Conservation (phyloP, 2,329 filamentous ascomycete genomes). For the Scedosporium apiospermum region DNA sequence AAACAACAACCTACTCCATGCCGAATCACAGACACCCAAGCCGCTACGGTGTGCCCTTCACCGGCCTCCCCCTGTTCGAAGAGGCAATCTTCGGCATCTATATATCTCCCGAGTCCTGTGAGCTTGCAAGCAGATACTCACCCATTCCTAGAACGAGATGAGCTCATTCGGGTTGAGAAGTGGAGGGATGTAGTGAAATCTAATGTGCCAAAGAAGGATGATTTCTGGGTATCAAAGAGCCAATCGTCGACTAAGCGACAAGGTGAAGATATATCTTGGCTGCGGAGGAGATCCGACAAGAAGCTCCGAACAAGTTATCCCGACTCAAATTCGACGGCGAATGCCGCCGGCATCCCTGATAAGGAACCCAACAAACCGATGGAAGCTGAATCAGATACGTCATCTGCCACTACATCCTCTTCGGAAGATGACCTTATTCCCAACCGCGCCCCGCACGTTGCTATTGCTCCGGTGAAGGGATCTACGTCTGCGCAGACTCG, state of each 20-base stretch:
- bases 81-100: conserved; percentile 13
- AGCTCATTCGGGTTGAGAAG: conserved; percentile 19
- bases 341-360: not conserved
- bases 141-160: conserved; percentile 20
- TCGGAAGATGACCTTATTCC: not conserved
- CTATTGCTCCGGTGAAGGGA: too few species aligned
- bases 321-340: not conserved
- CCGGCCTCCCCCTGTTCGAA: not conserved
- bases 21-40: not conserved
- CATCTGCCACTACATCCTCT: conserved; percentile 4
- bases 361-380: not conserved
- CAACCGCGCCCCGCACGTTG: not conserved
- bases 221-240: conserved; percentile 14
- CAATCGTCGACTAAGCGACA: conserved; percentile 16
- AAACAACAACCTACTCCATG: not conserved
- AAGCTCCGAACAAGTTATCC: conserved; percentile 10
- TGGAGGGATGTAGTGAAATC: conserved; percentile 18
- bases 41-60: not conserved
- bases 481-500: too few species aligned
- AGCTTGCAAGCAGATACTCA: conserved; percentile 24
- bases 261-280: conserved; percentile 19
- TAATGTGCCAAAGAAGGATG: conserved; percentile 9
- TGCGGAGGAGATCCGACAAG: conserved; percentile 21
- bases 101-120: conserved; percentile 32
- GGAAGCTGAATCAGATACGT: not conserved